Conservation (phyloP, 2,329 filamentous ascomycete species). For the Pezicula radicicola region DNA sequence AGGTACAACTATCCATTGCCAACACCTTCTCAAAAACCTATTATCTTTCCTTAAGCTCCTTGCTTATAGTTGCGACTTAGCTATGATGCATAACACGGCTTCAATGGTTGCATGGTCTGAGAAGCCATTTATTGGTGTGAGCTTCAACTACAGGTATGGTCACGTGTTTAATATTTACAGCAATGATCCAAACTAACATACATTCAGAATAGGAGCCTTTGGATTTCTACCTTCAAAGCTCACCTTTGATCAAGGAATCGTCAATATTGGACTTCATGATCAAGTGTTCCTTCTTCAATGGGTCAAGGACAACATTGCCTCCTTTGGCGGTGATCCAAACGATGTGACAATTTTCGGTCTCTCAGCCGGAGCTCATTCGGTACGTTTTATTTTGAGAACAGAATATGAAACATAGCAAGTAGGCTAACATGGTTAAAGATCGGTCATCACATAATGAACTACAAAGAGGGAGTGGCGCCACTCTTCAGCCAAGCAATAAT, state of each 20-base stretch:
- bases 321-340: constrained; percentile 54
- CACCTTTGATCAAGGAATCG: constrained; percentile 47
- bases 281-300: constrained; percentile 56
- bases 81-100: constrained; percentile 55
- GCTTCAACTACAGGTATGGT: constrained; percentile 50
- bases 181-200: background rate
- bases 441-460: constrained; percentile 62
- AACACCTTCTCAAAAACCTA: background rate
- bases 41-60: constrained; percentile 43
- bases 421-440: constrained; percentile 37
- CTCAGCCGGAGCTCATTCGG: constrained; percentile 59
- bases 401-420: background rate
- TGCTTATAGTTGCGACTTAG: constrained; percentile 38
- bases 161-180: background rate
- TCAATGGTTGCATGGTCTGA: constrained; percentile 57
- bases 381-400: constrained; percentile 22
- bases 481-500: constrained; percentile 51
- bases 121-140: constrained; percentile 52
- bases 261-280: constrained; percentile 63
- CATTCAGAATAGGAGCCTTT: constrained; percentile 54
- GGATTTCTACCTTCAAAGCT: constrained; percentile 63
- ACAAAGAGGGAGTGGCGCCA: constrained; percentile 31
- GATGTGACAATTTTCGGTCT: constrained; percentile 59
- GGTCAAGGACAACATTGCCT: constrained; percentile 54
- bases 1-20: background rate